Evolutionary conservation across 1,139 yeast species (phyloP), one percentile per base, ranked within the genome.

Genomic region (Hyphopichia burtonii): DNA sequence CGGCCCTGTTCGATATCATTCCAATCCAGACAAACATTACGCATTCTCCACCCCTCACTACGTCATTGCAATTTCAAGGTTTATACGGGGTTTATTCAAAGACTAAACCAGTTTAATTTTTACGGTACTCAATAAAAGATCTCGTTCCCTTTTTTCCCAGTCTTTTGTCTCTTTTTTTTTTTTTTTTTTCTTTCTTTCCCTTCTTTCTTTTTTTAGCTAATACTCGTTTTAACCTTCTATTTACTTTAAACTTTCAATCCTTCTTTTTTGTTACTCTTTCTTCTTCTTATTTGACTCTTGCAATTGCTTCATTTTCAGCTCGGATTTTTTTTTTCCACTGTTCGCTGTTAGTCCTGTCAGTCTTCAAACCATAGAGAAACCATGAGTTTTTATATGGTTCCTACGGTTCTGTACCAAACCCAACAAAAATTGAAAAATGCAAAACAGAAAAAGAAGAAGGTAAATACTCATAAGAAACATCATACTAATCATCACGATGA

Each of bases 331-430:
- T 11, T 27, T 27, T 10, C 5, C n/a, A n/a, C n/a, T n/a, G n/a
- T n/a, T n/a, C n/a, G n/a, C n/a, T n/a, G n/a, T n/a, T n/a, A n/a
- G n/a, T n/a, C n/a, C n/a, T n/a, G n/a, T n/a, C n/a, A n/a, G n/a
- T n/a, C n/a, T n/a, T n/a, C n/a, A n/a, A n/a, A n/a, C 12, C 12
- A 6, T n/a, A 10, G 11, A 11, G n/a, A 27, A 14, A 40, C 45
- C 28, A 64, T 64, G 69, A 62, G 64, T 52, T 63, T 59, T 46
- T 62, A 59, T 43, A 49, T 64, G 40, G 59, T 64, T 17, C 69
- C 69, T 6, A 52, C 65, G 10, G 62, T 63, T 32, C 59, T 64
- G 10, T 63, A 61, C 44, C 68, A 65, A 47, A 61, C 66, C 15
- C 66, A 65, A 43, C 68, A 65, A 44, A 61, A 63, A 44, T 36